Base-by-base conservation (phyloP, 2,329 filamentous ascomycete genomes). In the Triangularia verruculosa region DNA sequence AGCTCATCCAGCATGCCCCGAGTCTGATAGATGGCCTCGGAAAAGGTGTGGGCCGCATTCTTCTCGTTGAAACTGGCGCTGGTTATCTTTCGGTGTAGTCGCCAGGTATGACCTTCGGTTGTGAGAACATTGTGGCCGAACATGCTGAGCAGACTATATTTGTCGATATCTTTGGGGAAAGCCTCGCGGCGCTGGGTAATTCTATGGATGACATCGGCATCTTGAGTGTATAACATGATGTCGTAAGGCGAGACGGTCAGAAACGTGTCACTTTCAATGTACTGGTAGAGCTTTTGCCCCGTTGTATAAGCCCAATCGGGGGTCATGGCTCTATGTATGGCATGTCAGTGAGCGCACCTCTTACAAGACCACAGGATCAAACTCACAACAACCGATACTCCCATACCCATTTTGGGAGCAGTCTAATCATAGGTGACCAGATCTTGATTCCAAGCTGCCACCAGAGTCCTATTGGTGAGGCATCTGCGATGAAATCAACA, bases 1-100 rank as follows among this genome's bases (percentile, higher is more conserved):
- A 88, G 91, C 56, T 80, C 79, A 34, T 76, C 73, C 28, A 90
- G 70, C 83, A 91, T 83, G 12, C 82, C 81, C 65, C 83, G 77
- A 0, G 89, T 84, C 77, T 93, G 90, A 62, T 80, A 77, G 61
- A 89, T 76, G 20, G 83, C 81, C 74, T 90, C 87, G 47, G 75
- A 76, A 75, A 87, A 90, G 6, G 89, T 87, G 32, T 88, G 72
- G 22, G 81, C 79, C 62, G 91, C 88, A 74, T 92, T 93, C 76
- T 83, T 87, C 77, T 94, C 91, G 63, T 89, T 91, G 75, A 94
- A 93, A 3, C 86, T 86, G 0, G 89, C 86, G 27, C 87, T 85
- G 0, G 87, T 89, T 52, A 88, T 83, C 75, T 90, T 92, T 66
- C 90, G 84, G 73, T 94, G 90, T 75, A 85, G 82, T 30, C 87